Base-by-base conservation (phyloP, 306 rosid species). In the Castanea sativa region DNA sequence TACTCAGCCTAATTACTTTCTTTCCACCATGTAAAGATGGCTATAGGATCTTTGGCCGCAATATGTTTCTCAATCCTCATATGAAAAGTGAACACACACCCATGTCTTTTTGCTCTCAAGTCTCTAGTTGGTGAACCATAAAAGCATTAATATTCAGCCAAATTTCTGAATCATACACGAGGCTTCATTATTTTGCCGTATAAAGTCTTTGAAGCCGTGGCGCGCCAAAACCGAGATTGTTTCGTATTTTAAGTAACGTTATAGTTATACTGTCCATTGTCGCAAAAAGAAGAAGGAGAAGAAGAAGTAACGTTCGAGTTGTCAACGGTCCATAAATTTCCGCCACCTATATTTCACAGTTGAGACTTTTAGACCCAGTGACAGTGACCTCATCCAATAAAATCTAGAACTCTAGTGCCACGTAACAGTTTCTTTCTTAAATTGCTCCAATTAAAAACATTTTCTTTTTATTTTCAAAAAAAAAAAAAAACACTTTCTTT, bases 111-210 rank as follows among this genome's bases (percentile, higher is more conserved):
- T 20, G 69, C 21, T 49, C 41, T 60, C 20, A 2, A 69, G 59
- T 59, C 69, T 51, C 6, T 11, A 7, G 71, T 77, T 55, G 77
- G 77, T 60, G 73, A 81, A 52, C 77, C 51, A 19, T 61, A 52
- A 49, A 49, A 4, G 33, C 3, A 23, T 23, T 33, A 12, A 12
- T 60, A 27, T 60, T 23, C 32, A 15, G 19, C 33, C 13, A 23
- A 60, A 23, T 12, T 12, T 2, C 16, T 25, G 13, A 23, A 67
- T 41, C 2, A 41, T 41, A 8, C 11, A 8, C 0, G 3, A 41
- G 45, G 25, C 43, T 30, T 30, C n/a, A 27, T 19, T 3, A 15
- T 20, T 8, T 21, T 1, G 53, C 49, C 14, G 45, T 41, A 18
- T 8, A 18, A 68, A 19, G 72, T 67, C 83, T 6, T 18, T 21